These are phyloP conservation scores for Bipolaris bicolor DNA, from an alignment of 2,329 filamentous ascomycete species.

Conservation along the genomic window DNA sequence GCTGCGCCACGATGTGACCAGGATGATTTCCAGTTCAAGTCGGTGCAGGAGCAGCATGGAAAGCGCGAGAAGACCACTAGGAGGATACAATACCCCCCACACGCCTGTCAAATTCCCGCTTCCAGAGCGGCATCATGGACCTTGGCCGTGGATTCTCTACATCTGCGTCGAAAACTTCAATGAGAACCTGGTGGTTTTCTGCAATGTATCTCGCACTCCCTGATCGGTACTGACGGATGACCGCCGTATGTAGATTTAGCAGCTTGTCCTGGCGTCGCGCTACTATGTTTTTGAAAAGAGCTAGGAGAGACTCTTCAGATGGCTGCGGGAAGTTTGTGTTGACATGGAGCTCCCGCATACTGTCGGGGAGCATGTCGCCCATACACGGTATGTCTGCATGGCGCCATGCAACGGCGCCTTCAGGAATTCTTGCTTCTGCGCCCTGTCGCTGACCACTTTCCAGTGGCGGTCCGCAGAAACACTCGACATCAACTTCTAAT, in stretches of 20 bases:
- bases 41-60: neutral
- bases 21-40: neutral
- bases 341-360: constrained; percentile 37
- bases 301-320: constrained; percentile 26
- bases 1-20: neutral
- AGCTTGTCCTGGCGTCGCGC: constrained; percentile 30
- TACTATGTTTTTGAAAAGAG: constrained; percentile 42
- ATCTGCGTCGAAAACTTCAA: constrained; percentile 34
- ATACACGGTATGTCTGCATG: constrained; percentile 44
- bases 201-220: constrained; percentile 26
- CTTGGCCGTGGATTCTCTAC: constrained; percentile 19
- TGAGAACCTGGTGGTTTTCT: constrained; percentile 18
- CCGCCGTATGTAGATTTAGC: constrained; percentile 20
- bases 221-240: constrained; percentile 37
- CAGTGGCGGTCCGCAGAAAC: constrained; percentile 44
- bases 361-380: constrained; percentile 42
- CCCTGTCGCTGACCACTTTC: constrained; percentile 43
- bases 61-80: neutral
- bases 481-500: constrained; percentile 39
- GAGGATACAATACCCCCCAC: constrained; percentile 31
- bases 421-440: constrained; percentile 21
- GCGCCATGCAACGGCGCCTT: constrained; percentile 32
- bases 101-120: constrained; percentile 34
- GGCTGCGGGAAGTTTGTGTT: constrained; percentile 39
- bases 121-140: constrained; percentile 44